Conservation (phyloP, 768 basidiomycete genomes). For the Boletus coccyginus region DNA sequence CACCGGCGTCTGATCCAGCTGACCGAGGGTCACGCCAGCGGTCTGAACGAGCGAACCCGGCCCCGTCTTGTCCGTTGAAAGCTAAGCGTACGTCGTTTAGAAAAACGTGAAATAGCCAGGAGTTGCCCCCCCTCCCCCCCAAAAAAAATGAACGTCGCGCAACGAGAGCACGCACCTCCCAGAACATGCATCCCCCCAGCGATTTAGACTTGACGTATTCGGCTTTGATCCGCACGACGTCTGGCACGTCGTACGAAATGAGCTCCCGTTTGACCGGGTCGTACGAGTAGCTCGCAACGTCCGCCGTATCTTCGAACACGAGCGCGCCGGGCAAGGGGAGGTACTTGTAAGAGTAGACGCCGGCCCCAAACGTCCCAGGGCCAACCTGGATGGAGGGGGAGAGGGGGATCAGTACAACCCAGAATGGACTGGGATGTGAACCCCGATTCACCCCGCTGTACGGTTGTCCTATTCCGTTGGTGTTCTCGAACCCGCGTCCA, state of each 20-base stretch:
- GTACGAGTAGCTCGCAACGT: conserved; percentile 79
- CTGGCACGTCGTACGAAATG: conserved; percentile 74
- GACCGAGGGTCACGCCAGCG: conserved; percentile 44
- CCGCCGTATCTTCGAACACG: conserved; percentile 63
- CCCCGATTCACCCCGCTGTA: conserved; percentile 56
- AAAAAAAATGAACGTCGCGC: neutral
- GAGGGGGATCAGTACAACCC: conserved; percentile 1
- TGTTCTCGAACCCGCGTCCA: conserved; percentile 74
- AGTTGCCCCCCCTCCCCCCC: no score
- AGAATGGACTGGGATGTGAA: neutral
- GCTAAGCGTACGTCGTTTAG: conserved; percentile 16
- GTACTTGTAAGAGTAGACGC: conserved; percentile 64
- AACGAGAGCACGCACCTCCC: conserved; percentile 43
- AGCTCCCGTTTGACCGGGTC: conserved; percentile 63
- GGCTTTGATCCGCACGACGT: conserved; percentile 63
- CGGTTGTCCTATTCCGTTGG: conserved; percentile 60
- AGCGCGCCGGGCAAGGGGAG: conserved; percentile 64
- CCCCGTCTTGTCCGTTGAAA: conserved; percentile 61
- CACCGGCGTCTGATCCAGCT: conserved; percentile 53
- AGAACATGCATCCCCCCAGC: conserved; percentile 72
- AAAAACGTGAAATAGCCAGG: neutral
- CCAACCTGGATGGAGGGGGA: conserved; percentile 47
- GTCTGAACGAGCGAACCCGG: conserved; percentile 56
- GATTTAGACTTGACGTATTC: conserved; percentile 60
- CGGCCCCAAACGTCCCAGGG: conserved; percentile 45